Evolutionary conservation across 2,329 filamentous ascomycete species (phyloP), one percentile per base, ranked within the genome.

Genomic region (Fusarium sp.): DNA sequence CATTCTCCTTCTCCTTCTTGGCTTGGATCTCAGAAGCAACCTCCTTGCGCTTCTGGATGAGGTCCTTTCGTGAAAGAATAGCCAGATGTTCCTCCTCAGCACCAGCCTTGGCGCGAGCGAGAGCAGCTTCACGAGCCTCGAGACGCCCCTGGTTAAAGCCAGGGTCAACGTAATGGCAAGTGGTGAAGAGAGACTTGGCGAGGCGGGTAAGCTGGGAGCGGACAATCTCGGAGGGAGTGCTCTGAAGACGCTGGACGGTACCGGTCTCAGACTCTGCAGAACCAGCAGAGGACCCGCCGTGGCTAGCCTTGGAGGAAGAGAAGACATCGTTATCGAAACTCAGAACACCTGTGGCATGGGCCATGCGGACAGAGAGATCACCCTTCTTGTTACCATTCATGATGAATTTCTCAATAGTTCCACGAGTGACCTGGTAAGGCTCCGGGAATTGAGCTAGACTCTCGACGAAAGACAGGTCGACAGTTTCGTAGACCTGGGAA

Each of bases 341-440:
- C 68, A 99, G 90, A 55, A 98, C 93, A 68, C 96, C 94, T 60
- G 95, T 95, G 70, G 94, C 94, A 81, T 99, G 96, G 80, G 98
- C 94, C 84, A 98, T 94, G 70, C 96, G 94, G 78, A 99, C 97
- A 60, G 96, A 93, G 49, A 99, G 89, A 78, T 99, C 96, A 63
- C 96, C 96, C 90, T 99, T 99, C 91, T 99, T 99, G 89, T 97
- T 98, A 73, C 96, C 96, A 83, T 99, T 99, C 96, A 99, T 99
- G 88, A 99, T 98, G 88, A 99, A 99, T 86, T 98, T 99, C 87
- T 99, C 96, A 75, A 99, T 97, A 70, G 94, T 97, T 74, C 92
- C 91, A 60, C 93, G 91, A 72, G 90, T 93, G 75, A 98, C 94
- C 84, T 98, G 93, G 89, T 97, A 98, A 45, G 96, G 94, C 81